These are phyloP conservation scores for Paramarasmius palmivorus DNA, from an alignment of 1,284 basidiomycete genomes.

Conservation along the genomic window DNA sequence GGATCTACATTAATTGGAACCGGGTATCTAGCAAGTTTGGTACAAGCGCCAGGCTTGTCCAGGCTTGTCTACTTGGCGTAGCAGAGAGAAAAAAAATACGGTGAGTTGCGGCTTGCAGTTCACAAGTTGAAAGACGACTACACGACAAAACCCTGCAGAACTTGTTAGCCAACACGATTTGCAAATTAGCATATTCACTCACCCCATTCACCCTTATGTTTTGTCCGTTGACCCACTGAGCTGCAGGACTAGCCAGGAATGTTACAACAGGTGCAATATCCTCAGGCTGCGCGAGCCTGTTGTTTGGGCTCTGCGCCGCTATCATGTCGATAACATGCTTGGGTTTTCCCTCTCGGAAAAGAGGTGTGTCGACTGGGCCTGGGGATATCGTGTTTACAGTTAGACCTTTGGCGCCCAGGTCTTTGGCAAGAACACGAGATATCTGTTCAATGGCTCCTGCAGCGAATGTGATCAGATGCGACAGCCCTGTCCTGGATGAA, in stretches of 20 bases:
- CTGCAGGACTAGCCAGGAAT: slow-evolving; percentile 52
- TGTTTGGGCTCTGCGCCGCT: slow-evolving; percentile 44
- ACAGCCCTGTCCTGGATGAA: too few relatives aligned
- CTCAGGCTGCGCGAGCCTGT: slow-evolving; percentile 49
- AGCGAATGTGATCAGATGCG: not conserved
- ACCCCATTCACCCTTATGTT: slow-evolving; percentile 57
- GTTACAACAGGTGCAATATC: slow-evolving; percentile 55
- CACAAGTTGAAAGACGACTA: too few relatives aligned
- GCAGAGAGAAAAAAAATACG: too few relatives aligned
- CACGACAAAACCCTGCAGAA: not conserved
- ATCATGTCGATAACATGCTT: slow-evolving; percentile 46
- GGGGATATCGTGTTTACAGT: slow-evolving; percentile 61
- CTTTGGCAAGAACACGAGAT: slow-evolving; percentile 58
- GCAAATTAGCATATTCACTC: slow-evolving; percentile 22
- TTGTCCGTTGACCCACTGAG: slow-evolving; percentile 59
- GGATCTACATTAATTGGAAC: too few relatives aligned
- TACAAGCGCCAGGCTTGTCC: too few relatives aligned
- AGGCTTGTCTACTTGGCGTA: too few relatives aligned
- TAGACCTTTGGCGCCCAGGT: slow-evolving; percentile 50
- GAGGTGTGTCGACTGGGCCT: slow-evolving; percentile 53
- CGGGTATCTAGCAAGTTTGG: too few relatives aligned
- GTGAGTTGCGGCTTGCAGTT: too few relatives aligned
- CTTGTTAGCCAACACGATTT: not conserved
- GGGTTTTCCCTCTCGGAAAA: slow-evolving; percentile 55
- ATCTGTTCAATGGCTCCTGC: slow-evolving; percentile 57